Conservation (phyloP, 169 alveolate species). For the Plasmodium berghei region DNA sequence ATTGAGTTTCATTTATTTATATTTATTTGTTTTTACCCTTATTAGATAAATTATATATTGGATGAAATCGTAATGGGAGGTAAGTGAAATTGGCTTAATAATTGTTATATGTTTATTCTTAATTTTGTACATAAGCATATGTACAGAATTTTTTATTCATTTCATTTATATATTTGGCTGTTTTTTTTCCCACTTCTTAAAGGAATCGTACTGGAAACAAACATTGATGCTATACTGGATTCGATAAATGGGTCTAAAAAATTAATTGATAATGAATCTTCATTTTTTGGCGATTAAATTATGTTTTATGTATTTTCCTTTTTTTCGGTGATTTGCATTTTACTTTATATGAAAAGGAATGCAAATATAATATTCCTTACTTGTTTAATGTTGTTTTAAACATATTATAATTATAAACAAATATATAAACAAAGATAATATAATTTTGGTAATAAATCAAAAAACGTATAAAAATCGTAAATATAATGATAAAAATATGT, state of each 20-base stretch:
- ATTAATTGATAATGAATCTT: slow-evolving; percentile 66
- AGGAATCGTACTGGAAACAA: slow-evolving; percentile 73
- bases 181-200: background rate
- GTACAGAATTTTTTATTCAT: background rate
- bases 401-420: too few species aligned
- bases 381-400: too few species aligned
- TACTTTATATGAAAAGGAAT: background rate
- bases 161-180: slow-evolving; percentile 1
- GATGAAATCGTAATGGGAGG: slow-evolving; percentile 93
- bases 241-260: slow-evolving; percentile 70
- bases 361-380: too few species aligned
- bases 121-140: background rate
- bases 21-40: slow-evolving; percentile 3
- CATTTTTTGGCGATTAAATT: slow-evolving; percentile 58
- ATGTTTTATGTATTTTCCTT: background rate
- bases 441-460: too few species aligned
- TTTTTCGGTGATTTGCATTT: background rate
- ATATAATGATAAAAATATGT: too few species aligned
- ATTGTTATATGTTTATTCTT: background rate
- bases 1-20: background rate
- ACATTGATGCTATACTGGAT: slow-evolving; percentile 53
- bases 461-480: too few species aligned
- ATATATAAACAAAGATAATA: too few species aligned
- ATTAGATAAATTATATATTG: slow-evolving; percentile 88
- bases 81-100: slow-evolving; percentile 21